These are phyloP conservation scores for Blastobotrys indianensis DNA, from an alignment of 1,139 yeast species.

Conservation along the genomic window DNA sequence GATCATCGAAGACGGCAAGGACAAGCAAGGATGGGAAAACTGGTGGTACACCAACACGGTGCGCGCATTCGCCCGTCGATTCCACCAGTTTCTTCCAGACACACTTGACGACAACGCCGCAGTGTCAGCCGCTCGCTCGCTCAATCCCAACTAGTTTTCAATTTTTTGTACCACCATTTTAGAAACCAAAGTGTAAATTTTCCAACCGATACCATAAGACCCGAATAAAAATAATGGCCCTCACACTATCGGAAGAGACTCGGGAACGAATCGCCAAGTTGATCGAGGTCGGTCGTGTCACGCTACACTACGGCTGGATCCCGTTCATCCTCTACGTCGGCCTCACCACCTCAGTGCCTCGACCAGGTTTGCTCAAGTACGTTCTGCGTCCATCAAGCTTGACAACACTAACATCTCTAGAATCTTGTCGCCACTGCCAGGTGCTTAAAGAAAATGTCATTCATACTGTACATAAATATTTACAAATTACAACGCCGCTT, in stretches of 20 bases:
- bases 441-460: slow-evolving; percentile 42
- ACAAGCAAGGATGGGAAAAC: slow-evolving; percentile 8
- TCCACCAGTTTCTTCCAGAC: neutral
- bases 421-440: slow-evolving; percentile 66
- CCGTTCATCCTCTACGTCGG: slow-evolving; percentile 88
- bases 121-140: too few relatives aligned
- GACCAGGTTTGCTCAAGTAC: slow-evolving; percentile 71
- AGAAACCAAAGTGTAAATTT: neutral
- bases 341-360: slow-evolving; percentile 79
- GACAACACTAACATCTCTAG: slow-evolving; percentile 21
- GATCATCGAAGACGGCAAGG: neutral
- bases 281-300: slow-evolving; percentile 75
- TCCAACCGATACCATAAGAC: neutral
- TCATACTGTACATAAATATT: slow-evolving; percentile 11
- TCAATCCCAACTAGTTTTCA: neutral
- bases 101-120: too few relatives aligned
- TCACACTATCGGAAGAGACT: slow-evolving; percentile 44
- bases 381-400: slow-evolving; percentile 14
- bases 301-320: slow-evolving; percentile 94
- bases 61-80: slow-evolving; percentile 5
- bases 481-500: slow-evolving; percentile 11
- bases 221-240: slow-evolving; percentile 30
- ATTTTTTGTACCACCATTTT: neutral
- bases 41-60: slow-evolving; percentile 12
- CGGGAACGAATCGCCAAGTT: slow-evolving; percentile 80